phyloP scores from a whole-genome alignment of 2,329 filamentous ascomycete species.

The Ilyonectria destructans region DNA sequence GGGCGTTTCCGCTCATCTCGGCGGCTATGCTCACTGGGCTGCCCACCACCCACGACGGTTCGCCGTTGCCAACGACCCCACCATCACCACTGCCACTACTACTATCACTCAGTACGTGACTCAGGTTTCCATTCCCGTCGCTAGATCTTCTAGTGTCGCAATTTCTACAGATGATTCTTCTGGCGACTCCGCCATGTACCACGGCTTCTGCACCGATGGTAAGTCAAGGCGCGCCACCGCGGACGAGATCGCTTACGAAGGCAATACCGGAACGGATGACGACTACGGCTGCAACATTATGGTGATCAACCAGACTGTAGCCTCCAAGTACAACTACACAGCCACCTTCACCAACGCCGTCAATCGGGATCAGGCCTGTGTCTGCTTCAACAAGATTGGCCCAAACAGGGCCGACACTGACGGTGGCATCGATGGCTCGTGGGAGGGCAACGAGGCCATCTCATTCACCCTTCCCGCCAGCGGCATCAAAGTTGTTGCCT shows the following conservation, averaged over 20 bases:
- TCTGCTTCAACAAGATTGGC: constrained; percentile 70
- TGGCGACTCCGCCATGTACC: too few relatives aligned
- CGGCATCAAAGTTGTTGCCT: constrained; percentile 60
- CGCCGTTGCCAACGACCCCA: too few relatives aligned
- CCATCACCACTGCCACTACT: too few relatives aligned
- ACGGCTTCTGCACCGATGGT: constrained; percentile 56
- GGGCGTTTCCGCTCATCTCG: too few relatives aligned
- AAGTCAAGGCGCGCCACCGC: constrained; percentile 63
- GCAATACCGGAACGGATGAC: constrained; percentile 61
- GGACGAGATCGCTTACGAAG: constrained; percentile 63
- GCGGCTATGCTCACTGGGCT: too few relatives aligned
- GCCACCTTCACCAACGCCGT: constrained; percentile 59
- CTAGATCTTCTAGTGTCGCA: too few relatives aligned
- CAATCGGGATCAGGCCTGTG: constrained; percentile 56
- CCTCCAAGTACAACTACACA: constrained; percentile 62
- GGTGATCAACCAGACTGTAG: constrained; percentile 56
- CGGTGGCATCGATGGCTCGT: constrained; percentile 64
- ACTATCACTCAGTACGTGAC: too few relatives aligned
- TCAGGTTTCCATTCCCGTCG: too few relatives aligned
- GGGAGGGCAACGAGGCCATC: constrained; percentile 59
- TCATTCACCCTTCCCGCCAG: constrained; percentile 59
- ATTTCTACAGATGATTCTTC: too few relatives aligned
- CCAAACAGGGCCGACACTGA: constrained; percentile 46
- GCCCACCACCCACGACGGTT: too few relatives aligned
- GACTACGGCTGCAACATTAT: constrained; percentile 71